These are phyloP conservation scores for Parastagonospora avenae DNA, from an alignment of 2,329 filamentous ascomycete genomes.

Conservation along the genomic window DNA sequence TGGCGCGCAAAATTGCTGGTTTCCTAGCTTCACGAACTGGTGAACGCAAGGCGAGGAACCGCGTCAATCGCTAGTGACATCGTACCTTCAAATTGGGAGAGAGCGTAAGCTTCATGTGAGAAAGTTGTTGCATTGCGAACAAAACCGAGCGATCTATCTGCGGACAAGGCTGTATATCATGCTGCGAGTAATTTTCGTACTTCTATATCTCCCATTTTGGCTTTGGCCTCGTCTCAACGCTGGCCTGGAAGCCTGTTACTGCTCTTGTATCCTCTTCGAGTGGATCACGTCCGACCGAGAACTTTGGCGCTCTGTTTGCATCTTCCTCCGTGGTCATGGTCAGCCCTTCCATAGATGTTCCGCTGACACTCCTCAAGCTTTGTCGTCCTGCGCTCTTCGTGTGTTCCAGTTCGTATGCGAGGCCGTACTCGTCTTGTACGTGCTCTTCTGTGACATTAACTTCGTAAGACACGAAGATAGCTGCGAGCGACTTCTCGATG, in stretches of 20 bases:
- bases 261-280: conserved; percentile 16
- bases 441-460: conserved; percentile 39
- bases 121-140: too few species aligned
- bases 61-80: too few species aligned
- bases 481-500: conserved; percentile 27
- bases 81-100: too few species aligned
- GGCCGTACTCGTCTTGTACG: conserved; percentile 21
- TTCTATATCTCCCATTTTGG: conserved; percentile 29
- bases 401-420: conserved; percentile 36
- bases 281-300: conserved; percentile 32
- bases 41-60: too few species aligned
- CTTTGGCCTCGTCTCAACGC: conserved; percentile 26
- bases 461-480: conserved; percentile 43
- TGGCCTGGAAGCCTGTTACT: conserved; percentile 21
- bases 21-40: too few species aligned
- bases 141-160: too few species aligned
- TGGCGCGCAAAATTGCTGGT: too few species aligned
- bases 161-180: too few species aligned
- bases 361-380: conserved; percentile 32
- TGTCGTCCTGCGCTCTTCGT: conserved; percentile 10
- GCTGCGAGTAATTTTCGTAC: too few species aligned
- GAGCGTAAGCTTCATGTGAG: too few species aligned
- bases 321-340: conserved; percentile 19
- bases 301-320: conserved; percentile 18
- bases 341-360: conserved; percentile 27